Evolutionary conservation across 805 yeast genomes (phyloP).

Genomic region (Kazachstania psychrophila): DNA sequence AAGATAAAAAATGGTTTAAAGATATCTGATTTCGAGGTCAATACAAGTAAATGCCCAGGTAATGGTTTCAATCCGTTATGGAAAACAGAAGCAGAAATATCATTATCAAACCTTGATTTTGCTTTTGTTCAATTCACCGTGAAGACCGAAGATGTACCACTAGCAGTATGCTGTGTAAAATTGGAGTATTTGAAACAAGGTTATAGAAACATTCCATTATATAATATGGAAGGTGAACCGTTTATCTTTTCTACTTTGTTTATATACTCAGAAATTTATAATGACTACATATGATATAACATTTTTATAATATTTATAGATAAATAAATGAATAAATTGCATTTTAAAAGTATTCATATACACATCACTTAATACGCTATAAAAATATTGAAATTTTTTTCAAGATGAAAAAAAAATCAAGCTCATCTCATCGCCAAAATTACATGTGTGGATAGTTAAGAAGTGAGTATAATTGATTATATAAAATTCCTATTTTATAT

Average conservation of each 20-base stretch:
- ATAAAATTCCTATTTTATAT: too few species aligned
- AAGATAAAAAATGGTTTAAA: constrained; percentile 15
- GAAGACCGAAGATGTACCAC: constrained; percentile 33
- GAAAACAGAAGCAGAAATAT: constrained; percentile 47
- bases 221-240: constrained; percentile 75
- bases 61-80: constrained; percentile 88
- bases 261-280: constrained; percentile 20
- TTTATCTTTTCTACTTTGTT: constrained; percentile 50
- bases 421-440: constrained; percentile 5
- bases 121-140: constrained; percentile 50
- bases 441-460: neutral
- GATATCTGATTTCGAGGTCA: constrained; percentile 9
- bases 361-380: neutral
- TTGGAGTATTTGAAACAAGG: constrained; percentile 63
- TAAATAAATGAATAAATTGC: neutral
- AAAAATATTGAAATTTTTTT: neutral
- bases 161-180: constrained; percentile 56
- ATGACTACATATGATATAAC: neutral
- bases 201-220: constrained; percentile 70
- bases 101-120: constrained; percentile 33
- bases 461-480: too few species aligned
- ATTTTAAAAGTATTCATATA: neutral
- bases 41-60: constrained; percentile 35
- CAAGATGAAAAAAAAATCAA: neutral
- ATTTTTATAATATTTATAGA: neutral